Base-by-base conservation (phyloP, 495 filamentous ascomycete species). In the Aspergillus saccharolyticus region DNA sequence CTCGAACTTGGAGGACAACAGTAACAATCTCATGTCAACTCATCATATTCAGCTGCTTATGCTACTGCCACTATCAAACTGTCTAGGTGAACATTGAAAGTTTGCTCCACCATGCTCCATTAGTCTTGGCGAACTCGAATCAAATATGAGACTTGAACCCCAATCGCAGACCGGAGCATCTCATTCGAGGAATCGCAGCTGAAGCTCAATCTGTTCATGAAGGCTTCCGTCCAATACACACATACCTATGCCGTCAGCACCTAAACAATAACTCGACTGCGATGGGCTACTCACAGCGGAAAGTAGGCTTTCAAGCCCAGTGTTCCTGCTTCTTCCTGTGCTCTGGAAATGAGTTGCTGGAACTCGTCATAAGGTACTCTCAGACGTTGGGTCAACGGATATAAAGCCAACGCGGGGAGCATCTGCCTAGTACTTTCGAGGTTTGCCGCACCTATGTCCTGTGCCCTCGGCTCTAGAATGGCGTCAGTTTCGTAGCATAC, bases 281-380 rank as follows among this genome's bases (percentile, higher is more conserved):
- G 14, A 12, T 48, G 21, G 39, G 7, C 4, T 15, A 79, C 86
- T 72, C 68, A 90, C 85, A 90, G 67, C 44, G 86, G 88, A 58
- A 90, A 90, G 67, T 91, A 91, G 55, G 88, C 83, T 76, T 86
- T 92, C 59, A 86, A 74, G 28, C 75, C 76, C 45, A 72, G 78
- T 55, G 87, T 82, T 39, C 79, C 79, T 21, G 87, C 85, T 62
- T 95, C 90, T 55, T 73, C 67, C 54, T 83, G 80, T 22, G 89
- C 87, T 59, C 83, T 80, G 39, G 80, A 81, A 20, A 90, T 77
- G 58, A 95, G 71, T 17, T 82, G 74, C 52, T 85, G 76, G 51
- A 89, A 84, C 28, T 84, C 83, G 24, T 82, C 71, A 55, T 82
- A 72, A 4, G 81, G 70, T 86, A 93, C 89, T 45, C 72, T 67